phyloP scores from a whole-genome alignment of 768 basidiomycete species.

The Crepidotus variabilis region DNA sequence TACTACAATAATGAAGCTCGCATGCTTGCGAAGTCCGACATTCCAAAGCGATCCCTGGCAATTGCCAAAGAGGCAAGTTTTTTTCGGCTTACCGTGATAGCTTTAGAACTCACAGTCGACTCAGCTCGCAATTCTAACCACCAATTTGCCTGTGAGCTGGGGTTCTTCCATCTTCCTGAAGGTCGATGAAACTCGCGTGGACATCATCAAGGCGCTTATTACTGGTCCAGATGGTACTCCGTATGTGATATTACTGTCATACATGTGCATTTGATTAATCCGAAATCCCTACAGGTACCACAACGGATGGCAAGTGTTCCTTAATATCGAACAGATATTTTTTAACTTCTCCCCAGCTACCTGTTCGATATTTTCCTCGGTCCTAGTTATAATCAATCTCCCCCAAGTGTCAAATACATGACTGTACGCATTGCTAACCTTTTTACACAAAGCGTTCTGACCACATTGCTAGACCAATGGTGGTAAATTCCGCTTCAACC shows the following conservation, averaged over 20 bases:
- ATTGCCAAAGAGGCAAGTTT: constrained; percentile 85
- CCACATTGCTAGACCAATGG: constrained; percentile 64
- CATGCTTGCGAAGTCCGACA: constrained; percentile 79
- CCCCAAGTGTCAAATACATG: constrained; percentile 65
- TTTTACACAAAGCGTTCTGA: not conserved
- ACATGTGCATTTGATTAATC: constrained; percentile 1
- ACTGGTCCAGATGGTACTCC: constrained; percentile 94
- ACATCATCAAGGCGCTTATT: constrained; percentile 88
- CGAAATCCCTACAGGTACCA: constrained; percentile 53
- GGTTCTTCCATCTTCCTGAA: constrained; percentile 91
- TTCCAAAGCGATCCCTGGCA: constrained; percentile 87
- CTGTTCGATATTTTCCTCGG: constrained; percentile 94
- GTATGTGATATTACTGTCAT: constrained; percentile 39
- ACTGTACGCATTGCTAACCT: constrained; percentile 39
- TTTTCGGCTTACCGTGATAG: not conserved
- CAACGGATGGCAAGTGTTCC: constrained; percentile 75
- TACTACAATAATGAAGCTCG: constrained; percentile 80
- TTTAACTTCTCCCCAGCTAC: constrained; percentile 18
- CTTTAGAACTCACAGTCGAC: not conserved
- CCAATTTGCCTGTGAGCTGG: constrained; percentile 93
- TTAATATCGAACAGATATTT: constrained; percentile 14
- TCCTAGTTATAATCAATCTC: constrained; percentile 82
- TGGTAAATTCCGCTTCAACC: constrained; percentile 89
- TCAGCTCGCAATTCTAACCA: constrained; percentile 91
- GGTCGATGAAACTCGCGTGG: constrained; percentile 89